Evolutionary conservation across 1,284 basidiomycete species (phyloP).

Genomic region (Takashimella koratensis): DNA sequence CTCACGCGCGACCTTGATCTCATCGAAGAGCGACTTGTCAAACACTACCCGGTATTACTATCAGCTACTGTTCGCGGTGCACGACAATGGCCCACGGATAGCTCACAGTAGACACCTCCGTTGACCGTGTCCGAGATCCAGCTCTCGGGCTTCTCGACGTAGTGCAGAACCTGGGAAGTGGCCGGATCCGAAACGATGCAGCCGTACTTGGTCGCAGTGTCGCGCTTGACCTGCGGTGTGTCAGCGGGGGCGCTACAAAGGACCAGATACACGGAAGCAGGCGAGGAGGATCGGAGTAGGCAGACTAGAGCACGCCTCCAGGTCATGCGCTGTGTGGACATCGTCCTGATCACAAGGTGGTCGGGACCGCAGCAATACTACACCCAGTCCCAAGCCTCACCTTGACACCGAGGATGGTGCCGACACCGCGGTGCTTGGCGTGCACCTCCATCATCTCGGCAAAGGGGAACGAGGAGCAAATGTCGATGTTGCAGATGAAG

Average conservation of each 20-base stretch:
- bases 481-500: constrained; percentile 56
- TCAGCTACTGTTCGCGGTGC: too few relatives aligned
- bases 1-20: constrained; percentile 54
- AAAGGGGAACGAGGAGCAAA: constrained; percentile 53
- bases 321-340: too few relatives aligned
- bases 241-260: neutral
- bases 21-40: constrained; percentile 53
- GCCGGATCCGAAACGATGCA: constrained; percentile 52
- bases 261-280: neutral
- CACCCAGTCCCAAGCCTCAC: constrained; percentile 36
- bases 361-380: neutral
- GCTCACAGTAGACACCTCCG: constrained; percentile 50
- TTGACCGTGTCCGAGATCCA: constrained; percentile 54
- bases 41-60: too few relatives aligned
- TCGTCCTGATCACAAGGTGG: neutral
- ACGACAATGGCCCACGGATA: too few relatives aligned
- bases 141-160: constrained; percentile 55
- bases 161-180: constrained; percentile 47
- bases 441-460: constrained; percentile 51
- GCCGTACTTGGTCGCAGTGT: constrained; percentile 52
- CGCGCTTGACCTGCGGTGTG: constrained; percentile 45
- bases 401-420: constrained; percentile 53
- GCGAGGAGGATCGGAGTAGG: too few relatives aligned
- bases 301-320: too few relatives aligned
- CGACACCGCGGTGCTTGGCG: constrained; percentile 52